Conservation (phyloP, 1,284 basidiomycete species). For the Fomitiporia mediterranea region DNA sequence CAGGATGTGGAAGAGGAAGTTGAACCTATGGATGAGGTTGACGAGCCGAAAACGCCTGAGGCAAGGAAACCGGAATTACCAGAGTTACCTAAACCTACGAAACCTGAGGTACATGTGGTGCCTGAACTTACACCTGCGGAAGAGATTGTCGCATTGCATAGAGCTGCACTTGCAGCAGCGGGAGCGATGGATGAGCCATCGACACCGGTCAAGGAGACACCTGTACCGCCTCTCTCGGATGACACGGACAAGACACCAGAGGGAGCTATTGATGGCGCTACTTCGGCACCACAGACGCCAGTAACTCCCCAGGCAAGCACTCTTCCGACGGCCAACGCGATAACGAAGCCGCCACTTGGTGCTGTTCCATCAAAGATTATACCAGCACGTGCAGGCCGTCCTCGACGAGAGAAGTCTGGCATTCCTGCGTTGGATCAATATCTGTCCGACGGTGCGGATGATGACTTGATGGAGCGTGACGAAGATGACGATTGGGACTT, state of each 20-base stretch:
- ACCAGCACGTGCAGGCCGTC: conserved; percentile 30
- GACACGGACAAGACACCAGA: conserved; percentile 12
- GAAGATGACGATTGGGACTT: conserved; percentile 87
- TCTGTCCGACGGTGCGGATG: conserved; percentile 53
- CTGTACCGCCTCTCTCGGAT: conserved; percentile 1
- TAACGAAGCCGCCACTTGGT: neutral
- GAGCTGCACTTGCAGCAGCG: conserved; percentile 13
- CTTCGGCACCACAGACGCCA: conserved; percentile 16
- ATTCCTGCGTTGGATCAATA: conserved; percentile 69
- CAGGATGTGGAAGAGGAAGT: conserved; percentile 7
- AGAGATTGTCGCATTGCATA: conserved; percentile 20
- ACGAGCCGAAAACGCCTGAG: conserved; percentile 71
- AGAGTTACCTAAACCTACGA: too few species aligned
- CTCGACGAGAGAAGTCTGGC: conserved; percentile 70
- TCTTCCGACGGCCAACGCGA: neutral
- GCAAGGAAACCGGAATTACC: conserved; percentile 48
- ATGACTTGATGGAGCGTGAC: conserved; percentile 53
- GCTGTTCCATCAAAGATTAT: conserved; percentile 28
- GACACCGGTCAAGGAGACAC: conserved; percentile 10
- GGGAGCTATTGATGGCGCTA: neutral
- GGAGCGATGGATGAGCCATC: conserved; percentile 8
- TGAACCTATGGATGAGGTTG: conserved; percentile 4
- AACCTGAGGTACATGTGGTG: too few species aligned
- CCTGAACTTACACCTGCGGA: conserved; percentile 29
- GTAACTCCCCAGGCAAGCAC: conserved; percentile 8